Base-by-base conservation (phyloP, 108 stramenopile genomes). In the Cyclotella atomus region DNA sequence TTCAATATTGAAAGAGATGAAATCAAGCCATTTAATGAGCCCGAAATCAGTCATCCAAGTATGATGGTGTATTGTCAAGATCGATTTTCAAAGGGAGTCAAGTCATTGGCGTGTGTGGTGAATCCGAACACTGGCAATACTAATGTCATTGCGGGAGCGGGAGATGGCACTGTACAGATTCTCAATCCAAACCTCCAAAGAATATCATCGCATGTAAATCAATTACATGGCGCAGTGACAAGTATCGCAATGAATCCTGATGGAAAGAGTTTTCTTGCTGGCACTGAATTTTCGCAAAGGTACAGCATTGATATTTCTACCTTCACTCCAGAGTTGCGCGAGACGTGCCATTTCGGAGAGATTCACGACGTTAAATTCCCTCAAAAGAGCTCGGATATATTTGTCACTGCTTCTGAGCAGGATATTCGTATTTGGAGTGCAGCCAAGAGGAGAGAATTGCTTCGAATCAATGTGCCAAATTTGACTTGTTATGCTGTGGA, bases 401-500 rank as follows among this genome's bases (percentile, higher is more conserved):
- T 96, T 57, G 75, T 95, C 60, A 96, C 95, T 15, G 84, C 81
- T 56, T 87, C 89, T 21, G 62, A 77, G 28, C 70, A 84, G 67
- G 94, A 96, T 71, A 88, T 96, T 69, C 85, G 95, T 35, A 87
- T 96, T 29, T 96, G 95, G 95, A 92, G 89, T 68, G 86, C 76
- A 9, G 27, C 62, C 29, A 75, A 85, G 32, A 84, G 85, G 27
- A 76, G 79, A 59, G 95, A 96, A 64, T 81, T 96, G 16, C 87
- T 96, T 43, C 85, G 95, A 59, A 95, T 96, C 69, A 91, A 93
- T 60, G 91, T 96, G 30, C 94, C 94, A 14, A 95, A 95, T 71
- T 76, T 90, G 54, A 89, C 76, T 64, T 94, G 94, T 84, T 72
- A 73, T 71, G 85, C 91, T 49, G 77, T 91, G 19, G 83, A 80